Conservation (phyloP, 805 yeast species). For the Pichia sporocuriosa region DNA sequence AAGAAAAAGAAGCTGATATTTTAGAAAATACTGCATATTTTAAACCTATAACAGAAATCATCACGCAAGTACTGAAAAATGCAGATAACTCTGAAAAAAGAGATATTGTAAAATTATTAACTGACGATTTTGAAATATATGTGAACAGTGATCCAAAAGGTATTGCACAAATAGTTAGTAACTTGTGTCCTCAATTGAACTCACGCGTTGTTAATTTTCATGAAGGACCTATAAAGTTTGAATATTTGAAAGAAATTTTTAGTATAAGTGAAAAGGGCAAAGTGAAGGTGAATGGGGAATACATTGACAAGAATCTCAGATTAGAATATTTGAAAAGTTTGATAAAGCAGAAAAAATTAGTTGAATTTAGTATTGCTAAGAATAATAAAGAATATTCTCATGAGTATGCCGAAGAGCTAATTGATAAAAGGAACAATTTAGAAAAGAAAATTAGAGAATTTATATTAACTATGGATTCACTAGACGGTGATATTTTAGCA, state of each 20-base stretch:
- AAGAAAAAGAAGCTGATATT: conserved; percentile 7
- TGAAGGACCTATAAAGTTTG: conserved; percentile 23
- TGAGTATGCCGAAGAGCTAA: neutral
- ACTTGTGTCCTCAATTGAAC: conserved; percentile 36
- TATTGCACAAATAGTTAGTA: conserved; percentile 33
- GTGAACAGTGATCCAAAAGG: conserved; percentile 27
- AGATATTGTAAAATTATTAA: conserved; percentile 24
- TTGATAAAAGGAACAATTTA: neutral
- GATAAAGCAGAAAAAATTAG: neutral
- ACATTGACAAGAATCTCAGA: conserved; percentile 17
- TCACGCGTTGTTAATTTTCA: conserved; percentile 28
- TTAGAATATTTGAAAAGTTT: conserved; percentile 10
- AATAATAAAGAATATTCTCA: neutral
- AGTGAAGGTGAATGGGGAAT: conserved; percentile 24
- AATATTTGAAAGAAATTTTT: conserved; percentile 32
- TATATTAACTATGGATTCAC: conserved; percentile 14
- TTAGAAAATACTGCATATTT: conserved; percentile 11
- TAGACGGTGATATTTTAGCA: conserved; percentile 15
- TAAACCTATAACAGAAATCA: conserved; percentile 26
- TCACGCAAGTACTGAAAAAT: conserved; percentile 21
- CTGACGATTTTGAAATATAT: conserved; percentile 26
- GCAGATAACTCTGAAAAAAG: conserved; percentile 12
- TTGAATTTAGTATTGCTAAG: too few relatives aligned
- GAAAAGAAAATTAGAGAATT: conserved; percentile 11
- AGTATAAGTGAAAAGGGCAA: conserved; percentile 15